Evolutionary conservation across 331 rosid species (phyloP), one percentile per base, ranked within the genome.

Genomic region (Rhamnella rubrinervis): DNA sequence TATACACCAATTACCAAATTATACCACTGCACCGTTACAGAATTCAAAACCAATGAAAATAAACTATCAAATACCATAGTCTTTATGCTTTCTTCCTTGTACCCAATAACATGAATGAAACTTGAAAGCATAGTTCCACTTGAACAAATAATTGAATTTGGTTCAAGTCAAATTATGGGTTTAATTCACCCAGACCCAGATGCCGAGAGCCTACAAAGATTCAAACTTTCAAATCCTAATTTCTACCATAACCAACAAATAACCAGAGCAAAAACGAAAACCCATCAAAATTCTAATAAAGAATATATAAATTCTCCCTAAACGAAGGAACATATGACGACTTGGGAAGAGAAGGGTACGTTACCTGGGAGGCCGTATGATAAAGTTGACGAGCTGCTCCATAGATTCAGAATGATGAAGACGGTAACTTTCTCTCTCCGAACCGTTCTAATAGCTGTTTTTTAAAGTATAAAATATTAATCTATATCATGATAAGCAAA

Each of bases 331-430:
- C 40, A 68, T 61, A 60, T 14, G 37, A n/a, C 70, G 56, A 26
- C 1, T 38, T 37, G 23, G 61, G 39, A 1, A 28, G 28, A 25
- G 28, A 59, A 69, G 78, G 65, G 52, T 67, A 50, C 10, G 57
- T 58, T 70, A 88, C 97, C 95, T 88, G 59, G 95, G 95, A 57
- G 97, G 95, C 38, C 95, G 85, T 78, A 91, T 91, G 68, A 88
- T 88, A 84, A 86, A 91, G 87, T 83, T 91, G 62, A 86, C 90
- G 58, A 91, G 89, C 72, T 81, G 95, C 55, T 91, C 95, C 97
- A 91, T 91, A 35, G 77, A 71, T 83, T 77, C 65, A 78, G 77
- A 71, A 72, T 44, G 50, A 68, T 7, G 65, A n/a, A 52, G 61
- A 53, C 19, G 61, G 35, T 13, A n/a, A 78, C 66, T 60, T n/a